These are phyloP conservation scores for Nemania sp. DNA, from an alignment of 2,329 filamentous ascomycete species.

Conservation along the genomic window DNA sequence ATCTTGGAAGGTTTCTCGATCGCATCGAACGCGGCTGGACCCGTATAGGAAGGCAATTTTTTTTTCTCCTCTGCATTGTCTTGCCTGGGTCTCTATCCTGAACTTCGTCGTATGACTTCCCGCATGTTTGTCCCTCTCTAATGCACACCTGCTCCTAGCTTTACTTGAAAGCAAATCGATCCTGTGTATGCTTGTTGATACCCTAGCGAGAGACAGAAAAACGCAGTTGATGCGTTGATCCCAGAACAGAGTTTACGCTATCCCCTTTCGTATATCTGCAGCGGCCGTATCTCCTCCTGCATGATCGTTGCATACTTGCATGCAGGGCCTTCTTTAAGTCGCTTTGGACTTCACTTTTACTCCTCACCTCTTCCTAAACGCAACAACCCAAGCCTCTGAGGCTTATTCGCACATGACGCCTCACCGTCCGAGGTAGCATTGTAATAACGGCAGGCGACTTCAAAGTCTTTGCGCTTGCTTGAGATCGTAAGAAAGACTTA, in stretches of 20 bases:
- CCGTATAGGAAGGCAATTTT: not conserved
- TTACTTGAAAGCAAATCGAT: not conserved
- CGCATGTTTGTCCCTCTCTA: too few relatives aligned
- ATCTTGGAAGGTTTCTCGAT: constrained; percentile 16
- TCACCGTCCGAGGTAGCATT: constrained; percentile 12
- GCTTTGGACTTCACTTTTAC: constrained; percentile 1
- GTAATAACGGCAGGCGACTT: constrained; percentile 61
- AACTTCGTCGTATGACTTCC: too few relatives aligned
- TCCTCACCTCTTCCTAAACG: not conserved
- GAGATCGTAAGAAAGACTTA: constrained; percentile 59
- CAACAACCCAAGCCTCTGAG: constrained; percentile 4
- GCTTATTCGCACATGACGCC: constrained; percentile 15
- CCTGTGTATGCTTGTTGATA: not conserved
- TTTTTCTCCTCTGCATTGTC: not conserved
- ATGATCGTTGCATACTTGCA: constrained; percentile 17
- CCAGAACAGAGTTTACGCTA: constrained; percentile 16
- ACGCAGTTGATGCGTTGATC: not conserved
- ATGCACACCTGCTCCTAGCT: too few relatives aligned
- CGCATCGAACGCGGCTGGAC: constrained; percentile 7
- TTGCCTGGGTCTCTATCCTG: too few relatives aligned
- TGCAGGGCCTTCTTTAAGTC: constrained; percentile 8
- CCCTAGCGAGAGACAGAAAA: not conserved
- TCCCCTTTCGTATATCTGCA: constrained; percentile 12
- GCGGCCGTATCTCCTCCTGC: constrained; percentile 7
- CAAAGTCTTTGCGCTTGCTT: constrained; percentile 68